These are phyloP conservation scores for Pleurotus tuber-regium DNA, from an alignment of 768 basidiomycete species.

Conservation along the genomic window DNA sequence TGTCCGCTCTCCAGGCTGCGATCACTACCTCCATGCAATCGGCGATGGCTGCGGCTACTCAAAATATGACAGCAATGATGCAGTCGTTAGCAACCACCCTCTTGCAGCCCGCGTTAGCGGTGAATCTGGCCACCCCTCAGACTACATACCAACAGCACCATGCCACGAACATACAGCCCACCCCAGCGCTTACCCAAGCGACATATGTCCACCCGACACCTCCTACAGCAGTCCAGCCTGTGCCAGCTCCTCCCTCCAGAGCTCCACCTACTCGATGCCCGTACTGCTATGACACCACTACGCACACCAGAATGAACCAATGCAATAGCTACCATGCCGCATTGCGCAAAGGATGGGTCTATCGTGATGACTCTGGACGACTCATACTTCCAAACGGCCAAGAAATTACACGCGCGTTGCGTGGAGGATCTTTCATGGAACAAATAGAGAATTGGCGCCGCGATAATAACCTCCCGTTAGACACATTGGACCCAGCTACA, in stretches of 20 bases:
- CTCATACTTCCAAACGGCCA: background rate
- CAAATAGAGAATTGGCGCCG: constrained; percentile 3
- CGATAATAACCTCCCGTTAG: constrained; percentile 1
- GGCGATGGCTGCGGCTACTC: background rate
- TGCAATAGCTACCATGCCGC: background rate
- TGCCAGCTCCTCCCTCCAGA: background rate
- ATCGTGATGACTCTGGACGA: background rate
- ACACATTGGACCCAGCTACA: background rate
- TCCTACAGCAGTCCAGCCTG: background rate
- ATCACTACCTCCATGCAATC: background rate
- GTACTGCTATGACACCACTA: background rate
- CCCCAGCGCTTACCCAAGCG: background rate
- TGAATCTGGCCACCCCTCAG: background rate
- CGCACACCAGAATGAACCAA: background rate
- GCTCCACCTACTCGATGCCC: background rate
- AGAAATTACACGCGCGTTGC: background rate
- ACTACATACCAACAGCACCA: background rate
- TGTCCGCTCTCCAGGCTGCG: background rate
- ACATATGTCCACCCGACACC: background rate
- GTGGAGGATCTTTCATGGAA: constrained; percentile 1
- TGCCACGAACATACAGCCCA: too few relatives aligned
- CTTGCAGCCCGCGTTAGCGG: background rate
- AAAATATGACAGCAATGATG: constrained; percentile 1
- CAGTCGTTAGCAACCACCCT: background rate
- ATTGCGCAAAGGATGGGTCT: background rate